phyloP scores from a whole-genome alignment of 1,284 basidiomycete species.

The Mycosarcoma maydis region DNA sequence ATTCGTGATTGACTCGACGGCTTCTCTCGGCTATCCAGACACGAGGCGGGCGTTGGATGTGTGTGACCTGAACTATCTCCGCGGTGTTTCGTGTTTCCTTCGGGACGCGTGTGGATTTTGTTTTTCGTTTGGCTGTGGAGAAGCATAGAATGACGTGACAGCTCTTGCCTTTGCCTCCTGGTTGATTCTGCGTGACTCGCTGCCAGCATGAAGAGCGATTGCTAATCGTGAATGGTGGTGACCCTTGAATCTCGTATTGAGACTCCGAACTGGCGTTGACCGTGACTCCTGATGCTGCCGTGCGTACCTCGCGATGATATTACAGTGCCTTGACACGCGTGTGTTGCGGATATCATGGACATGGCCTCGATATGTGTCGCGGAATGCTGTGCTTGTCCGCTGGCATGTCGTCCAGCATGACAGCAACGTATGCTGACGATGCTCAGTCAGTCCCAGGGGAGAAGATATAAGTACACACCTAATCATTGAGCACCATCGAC shows the following conservation, averaged over 20 bases:
- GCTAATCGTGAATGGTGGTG: no score
- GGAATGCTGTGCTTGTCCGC: neutral
- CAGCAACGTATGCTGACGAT: neutral
- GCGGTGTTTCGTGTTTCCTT: no score
- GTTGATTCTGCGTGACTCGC: neutral
- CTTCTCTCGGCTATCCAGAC: conserved; percentile 1
- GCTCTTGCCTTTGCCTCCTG: no score
- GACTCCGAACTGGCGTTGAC: neutral
- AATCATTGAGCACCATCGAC: neutral
- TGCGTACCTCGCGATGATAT: neutral
- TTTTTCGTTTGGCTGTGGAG: no score
- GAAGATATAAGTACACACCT: neutral
- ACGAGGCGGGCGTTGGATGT: neutral
- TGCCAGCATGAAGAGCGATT: no score
- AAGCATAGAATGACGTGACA: conserved; percentile 7
- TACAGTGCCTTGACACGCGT: no score
- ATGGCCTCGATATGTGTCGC: neutral
- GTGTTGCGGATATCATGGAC: no score
- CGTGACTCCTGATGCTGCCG: neutral
- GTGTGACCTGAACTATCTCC: no score
- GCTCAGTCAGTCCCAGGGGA: conserved; percentile 1
- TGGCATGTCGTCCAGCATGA: neutral
- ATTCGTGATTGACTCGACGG: no score
- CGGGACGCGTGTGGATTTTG: neutral
- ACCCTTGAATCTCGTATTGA: no score